phyloP scores from a whole-genome alignment of 345 rosid genomes.

The Turnera subulata region DNA sequence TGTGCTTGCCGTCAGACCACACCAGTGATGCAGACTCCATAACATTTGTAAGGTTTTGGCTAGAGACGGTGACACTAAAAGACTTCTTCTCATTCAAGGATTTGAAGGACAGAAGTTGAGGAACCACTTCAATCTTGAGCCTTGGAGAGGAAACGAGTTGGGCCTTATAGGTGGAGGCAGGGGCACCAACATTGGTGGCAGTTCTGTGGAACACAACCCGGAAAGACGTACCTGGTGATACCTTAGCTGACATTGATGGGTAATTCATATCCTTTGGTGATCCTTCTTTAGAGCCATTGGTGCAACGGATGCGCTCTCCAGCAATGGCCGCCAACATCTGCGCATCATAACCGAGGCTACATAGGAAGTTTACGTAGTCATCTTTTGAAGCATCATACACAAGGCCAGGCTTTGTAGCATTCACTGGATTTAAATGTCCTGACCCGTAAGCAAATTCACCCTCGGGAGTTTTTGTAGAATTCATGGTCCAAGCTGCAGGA shows the following conservation, averaged over 20 bases:
- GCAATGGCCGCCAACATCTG: slow-evolving; percentile 15
- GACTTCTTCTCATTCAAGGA: slow-evolving; percentile 1
- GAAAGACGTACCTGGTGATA: slow-evolving; percentile 10
- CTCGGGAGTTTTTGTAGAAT: slow-evolving; percentile 13
- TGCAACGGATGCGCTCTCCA: slow-evolving; percentile 35
- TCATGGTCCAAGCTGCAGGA: slow-evolving; percentile 42
- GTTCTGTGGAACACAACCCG: slow-evolving; percentile 26
- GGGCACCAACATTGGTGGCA: slow-evolving; percentile 32
- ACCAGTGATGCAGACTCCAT: slow-evolving; percentile 1
- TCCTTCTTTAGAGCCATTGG: not conserved
- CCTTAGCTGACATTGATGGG: slow-evolving; percentile 32
- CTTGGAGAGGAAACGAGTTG: slow-evolving; percentile 7
- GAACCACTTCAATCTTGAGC: slow-evolving; percentile 11
- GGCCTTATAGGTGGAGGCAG: slow-evolving; percentile 25
- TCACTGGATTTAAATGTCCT: slow-evolving; percentile 49
- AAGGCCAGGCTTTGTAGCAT: no score
- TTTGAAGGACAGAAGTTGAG: not conserved
- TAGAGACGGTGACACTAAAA: slow-evolving; percentile 3
- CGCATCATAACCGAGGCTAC: slow-evolving; percentile 31
- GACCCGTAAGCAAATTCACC: slow-evolving; percentile 51
- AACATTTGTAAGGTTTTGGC: not conserved
- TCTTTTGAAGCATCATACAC: no score
- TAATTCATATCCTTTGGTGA: slow-evolving; percentile 30
- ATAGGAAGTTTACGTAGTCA: no score
- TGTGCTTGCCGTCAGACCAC: slow-evolving; percentile 4